Evolutionary conservation across 768 basidiomycete species (phyloP).

Genomic region (Lentinula guzmanii): DNA sequence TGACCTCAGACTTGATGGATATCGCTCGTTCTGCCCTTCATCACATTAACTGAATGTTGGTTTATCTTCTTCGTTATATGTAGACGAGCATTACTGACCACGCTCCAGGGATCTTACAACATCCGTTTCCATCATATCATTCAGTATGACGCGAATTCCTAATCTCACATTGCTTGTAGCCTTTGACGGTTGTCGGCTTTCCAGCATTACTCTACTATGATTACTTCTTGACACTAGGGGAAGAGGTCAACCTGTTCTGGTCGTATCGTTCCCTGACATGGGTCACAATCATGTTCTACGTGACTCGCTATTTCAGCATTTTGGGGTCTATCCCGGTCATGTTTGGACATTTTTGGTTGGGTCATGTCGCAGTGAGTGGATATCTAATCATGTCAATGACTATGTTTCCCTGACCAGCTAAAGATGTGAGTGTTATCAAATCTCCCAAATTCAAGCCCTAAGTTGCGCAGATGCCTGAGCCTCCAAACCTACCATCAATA

Average conservation of each 20-base stretch:
- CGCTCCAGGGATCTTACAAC: neutral
- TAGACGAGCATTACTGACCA: neutral
- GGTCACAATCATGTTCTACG: constrained; percentile 23
- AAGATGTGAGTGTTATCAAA: neutral
- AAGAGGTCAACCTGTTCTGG: constrained; percentile 35
- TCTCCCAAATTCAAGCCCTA: neutral
- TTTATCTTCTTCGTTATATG: neutral
- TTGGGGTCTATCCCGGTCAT: constrained; percentile 24
- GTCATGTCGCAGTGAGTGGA: constrained; percentile 5
- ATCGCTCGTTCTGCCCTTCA: neutral
- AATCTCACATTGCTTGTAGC: neutral
- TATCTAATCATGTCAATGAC: neutral
- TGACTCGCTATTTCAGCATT: constrained; percentile 28
- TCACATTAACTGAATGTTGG: neutral
- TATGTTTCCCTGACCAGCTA: neutral
- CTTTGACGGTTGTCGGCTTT: neutral
- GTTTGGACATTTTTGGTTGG: constrained; percentile 18
- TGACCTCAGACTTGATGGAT: neutral
- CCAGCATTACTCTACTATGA: constrained; percentile 22
- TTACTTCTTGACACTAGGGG: constrained; percentile 30
- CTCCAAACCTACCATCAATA: constrained; percentile 9
- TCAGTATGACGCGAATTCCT: neutral
- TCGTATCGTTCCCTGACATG: constrained; percentile 13
- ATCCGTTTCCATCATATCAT: neutral
- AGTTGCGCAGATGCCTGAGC: neutral